Evolutionary conservation across 345 rosid species (phyloP), one percentile per base, ranked within the genome.

Genomic region (Acer campestre): DNA sequence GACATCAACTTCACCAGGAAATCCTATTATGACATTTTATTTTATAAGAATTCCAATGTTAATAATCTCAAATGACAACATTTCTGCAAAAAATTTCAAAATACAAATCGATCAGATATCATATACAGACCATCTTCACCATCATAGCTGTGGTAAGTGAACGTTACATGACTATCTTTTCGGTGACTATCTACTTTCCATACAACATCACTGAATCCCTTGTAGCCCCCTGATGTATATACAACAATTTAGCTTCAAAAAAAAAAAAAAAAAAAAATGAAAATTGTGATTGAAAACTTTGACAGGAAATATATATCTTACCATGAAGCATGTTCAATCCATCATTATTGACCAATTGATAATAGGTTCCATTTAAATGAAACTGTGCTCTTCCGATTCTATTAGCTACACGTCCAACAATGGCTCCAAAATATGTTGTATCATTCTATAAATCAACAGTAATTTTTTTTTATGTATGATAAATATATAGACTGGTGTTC

Each of bases 301-400:
- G 10, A 31, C 4, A 2, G 53, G n/a, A 20, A 58, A 58, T 8
- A 10, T 3, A 23, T 62, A 7, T 44, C 6, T 13, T 86, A 90
- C 98, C 99, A 77, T 96, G 97, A 40, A 96, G 92, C 55, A 81
- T 85, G 88, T 93, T 92, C 20, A 85, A 84, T 66, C 98, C 98
- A 1, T 90, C 92, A 79, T 96, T 94, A 74, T 89, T 64, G 42
- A 74, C 79, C 10, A 92, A 81, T 72, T 89, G 88, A 80, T 90
- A 89, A 2, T 13, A 9, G 9, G 75, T 77, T 40, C 98, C 99
- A 82, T 92, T 83, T 6, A 94, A 71, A n/a, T 82, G 64, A 71
- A 92, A 92, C 22, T 81, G 76, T 27, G 97, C 97, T 12, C 84
- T 85, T 49, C 82, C 86, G 6, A 94, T 96, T 84, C 99, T 84